Percentiles rank a stretch among this genome's conserved stretches.
These are phyloP conservation scores for Euphrasia confusa DNA, from an alignment of 257 asterid species.

Conservation along the genomic window DNA sequence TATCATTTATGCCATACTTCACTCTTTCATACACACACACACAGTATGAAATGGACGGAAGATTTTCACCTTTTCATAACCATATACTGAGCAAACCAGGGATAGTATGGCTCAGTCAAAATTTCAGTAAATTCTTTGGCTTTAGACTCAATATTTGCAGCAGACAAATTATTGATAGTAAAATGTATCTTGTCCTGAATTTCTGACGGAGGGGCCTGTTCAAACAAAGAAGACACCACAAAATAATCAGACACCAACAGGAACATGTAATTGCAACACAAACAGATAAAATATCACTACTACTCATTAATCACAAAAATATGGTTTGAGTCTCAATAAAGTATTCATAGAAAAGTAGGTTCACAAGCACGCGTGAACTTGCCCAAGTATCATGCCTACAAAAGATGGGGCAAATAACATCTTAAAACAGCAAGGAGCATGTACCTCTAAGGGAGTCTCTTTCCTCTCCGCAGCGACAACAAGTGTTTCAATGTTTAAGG, in stretches of 20 bases:
- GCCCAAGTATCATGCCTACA: slow-evolving; percentile 17
- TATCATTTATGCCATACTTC: background rate
- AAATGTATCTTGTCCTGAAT: slow-evolving; percentile 93
- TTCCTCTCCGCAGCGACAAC: slow-evolving; percentile 99
- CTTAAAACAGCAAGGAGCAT: slow-evolving; percentile 20
- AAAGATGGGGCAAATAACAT: slow-evolving; percentile 11
- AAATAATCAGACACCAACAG: slow-evolving; percentile 19
- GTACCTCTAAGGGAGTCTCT: slow-evolving; percentile 89
- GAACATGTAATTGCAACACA: slow-evolving; percentile 14
- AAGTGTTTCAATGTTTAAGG: slow-evolving; percentile 91
- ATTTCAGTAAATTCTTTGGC: slow-evolving; percentile 80
- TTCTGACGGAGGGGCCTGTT: slow-evolving; percentile 92
- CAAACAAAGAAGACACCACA: slow-evolving; percentile 7
- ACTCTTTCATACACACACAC: background rate
- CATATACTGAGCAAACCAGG: slow-evolving; percentile 98
- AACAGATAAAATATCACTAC: background rate
- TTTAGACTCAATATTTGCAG: slow-evolving; percentile 79
- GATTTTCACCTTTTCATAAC: slow-evolving; percentile 84
- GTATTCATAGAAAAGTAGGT: background rate
- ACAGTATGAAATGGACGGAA: slow-evolving; percentile 4
- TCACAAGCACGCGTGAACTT: slow-evolving; percentile 3
- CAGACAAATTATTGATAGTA: slow-evolving; percentile 75
- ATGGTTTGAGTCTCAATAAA: slow-evolving; percentile 8
- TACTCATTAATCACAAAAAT: background rate
- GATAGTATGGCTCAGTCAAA: slow-evolving; percentile 66